Evolutionary conservation across 2,329 filamentous ascomycete species (phyloP).

Genomic region (Fusarium sp.): DNA sequence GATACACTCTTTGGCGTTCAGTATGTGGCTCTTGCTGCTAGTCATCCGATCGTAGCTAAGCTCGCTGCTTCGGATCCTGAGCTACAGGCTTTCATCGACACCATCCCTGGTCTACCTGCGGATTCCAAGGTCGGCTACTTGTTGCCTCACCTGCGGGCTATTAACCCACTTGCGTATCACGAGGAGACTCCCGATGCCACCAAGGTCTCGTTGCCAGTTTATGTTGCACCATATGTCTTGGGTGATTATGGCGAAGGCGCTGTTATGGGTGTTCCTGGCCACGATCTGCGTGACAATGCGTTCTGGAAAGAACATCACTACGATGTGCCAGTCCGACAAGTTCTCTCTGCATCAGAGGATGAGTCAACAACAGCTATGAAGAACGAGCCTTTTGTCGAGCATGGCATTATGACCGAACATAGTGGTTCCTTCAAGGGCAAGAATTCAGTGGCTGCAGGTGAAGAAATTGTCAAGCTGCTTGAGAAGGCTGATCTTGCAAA

Average conservation of each 20-base stretch:
- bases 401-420: conserved; percentile 72
- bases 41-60: conserved; percentile 72
- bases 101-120: conserved; percentile 61
- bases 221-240: conserved; percentile 84
- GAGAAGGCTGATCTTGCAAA: conserved; percentile 65
- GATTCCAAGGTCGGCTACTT: conserved; percentile 73
- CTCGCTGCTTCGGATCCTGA: conserved; percentile 67
- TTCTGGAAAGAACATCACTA: conserved; percentile 80
- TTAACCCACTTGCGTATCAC: conserved; percentile 71
- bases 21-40: conserved; percentile 80
- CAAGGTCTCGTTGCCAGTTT: conserved; percentile 73
- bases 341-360: conserved; percentile 63
- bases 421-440: conserved; percentile 72
- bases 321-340: conserved; percentile 67
- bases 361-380: conserved; percentile 54
- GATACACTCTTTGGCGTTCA: conserved; percentile 90
- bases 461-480: conserved; percentile 66
- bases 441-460: conserved; percentile 67
- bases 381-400: conserved; percentile 66
- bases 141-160: conserved; percentile 66
- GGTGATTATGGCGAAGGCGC: conserved; percentile 87
- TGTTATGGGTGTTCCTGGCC: conserved; percentile 90
- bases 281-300: conserved; percentile 78
- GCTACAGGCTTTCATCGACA: conserved; percentile 73
- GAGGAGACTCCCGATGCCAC: conserved; percentile 58